phyloP scores from a whole-genome alignment of 208 protist genomes.

The Acanthamoeba culbertsoni region DNA sequence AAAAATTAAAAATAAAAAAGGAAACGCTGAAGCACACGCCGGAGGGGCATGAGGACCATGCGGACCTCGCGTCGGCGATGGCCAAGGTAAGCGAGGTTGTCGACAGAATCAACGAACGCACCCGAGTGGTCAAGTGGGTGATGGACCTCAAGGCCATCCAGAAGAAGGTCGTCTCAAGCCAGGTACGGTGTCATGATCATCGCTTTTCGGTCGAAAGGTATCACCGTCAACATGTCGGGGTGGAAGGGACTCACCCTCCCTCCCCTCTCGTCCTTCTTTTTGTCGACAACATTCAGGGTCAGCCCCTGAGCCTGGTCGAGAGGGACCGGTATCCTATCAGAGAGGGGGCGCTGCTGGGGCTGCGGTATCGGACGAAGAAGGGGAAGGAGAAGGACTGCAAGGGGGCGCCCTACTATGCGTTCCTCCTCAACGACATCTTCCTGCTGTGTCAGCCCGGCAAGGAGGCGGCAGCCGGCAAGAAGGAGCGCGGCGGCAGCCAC shows the following conservation, averaged over 20 bases:
- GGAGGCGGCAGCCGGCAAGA: background rate
- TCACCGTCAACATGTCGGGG: no score
- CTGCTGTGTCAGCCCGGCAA: background rate
- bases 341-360: background rate
- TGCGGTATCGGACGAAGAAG: background rate
- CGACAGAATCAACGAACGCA: constrained; percentile 27
- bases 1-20: background rate
- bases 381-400: constrained; percentile 21
- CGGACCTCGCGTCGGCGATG: background rate
- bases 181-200: background rate
- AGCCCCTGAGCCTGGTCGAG: background rate
- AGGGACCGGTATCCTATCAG: background rate
- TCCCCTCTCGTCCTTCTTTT: background rate
- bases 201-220: no score
- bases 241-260: background rate
- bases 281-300: background rate
- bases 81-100: constrained; percentile 17
- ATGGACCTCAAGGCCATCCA: constrained; percentile 30
- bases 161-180: background rate
- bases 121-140: background rate
- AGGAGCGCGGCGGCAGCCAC: background rate
- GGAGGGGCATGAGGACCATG: background rate
- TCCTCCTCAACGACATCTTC: background rate
- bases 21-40: constrained; percentile 27
- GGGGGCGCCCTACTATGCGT: background rate